These are phyloP conservation scores for Phialocephala subalpina DNA, from an alignment of 2,329 filamentous ascomycete genomes.

Conservation along the genomic window DNA sequence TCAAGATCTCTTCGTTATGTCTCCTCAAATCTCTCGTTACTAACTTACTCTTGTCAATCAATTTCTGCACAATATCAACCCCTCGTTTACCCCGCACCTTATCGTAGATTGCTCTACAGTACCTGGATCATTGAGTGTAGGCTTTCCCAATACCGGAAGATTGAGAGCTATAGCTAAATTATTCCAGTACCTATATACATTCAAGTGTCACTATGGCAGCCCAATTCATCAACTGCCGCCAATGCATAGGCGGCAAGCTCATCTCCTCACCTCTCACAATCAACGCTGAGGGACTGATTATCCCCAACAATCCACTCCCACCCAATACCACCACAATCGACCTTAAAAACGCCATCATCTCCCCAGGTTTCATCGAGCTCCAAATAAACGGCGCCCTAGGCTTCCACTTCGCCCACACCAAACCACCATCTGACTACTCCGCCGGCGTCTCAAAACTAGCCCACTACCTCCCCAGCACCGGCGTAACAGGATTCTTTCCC, in stretches of 20 bases:
- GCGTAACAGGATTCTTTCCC: constrained; percentile 61
- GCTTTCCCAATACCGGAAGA: too few species aligned
- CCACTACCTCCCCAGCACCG: constrained; percentile 56
- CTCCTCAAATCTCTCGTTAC: background rate
- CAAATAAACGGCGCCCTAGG: constrained; percentile 58
- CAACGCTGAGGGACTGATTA: constrained; percentile 35
- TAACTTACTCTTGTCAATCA: background rate
- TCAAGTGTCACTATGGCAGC: constrained; percentile 13
- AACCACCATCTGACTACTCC: constrained; percentile 48
- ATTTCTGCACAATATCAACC: background rate
- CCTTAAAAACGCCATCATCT: constrained; percentile 56
- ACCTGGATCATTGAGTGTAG: background rate
- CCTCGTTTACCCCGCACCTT: background rate
- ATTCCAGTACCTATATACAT: background rate
- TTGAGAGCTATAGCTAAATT: too few species aligned
- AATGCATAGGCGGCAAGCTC: constrained; percentile 36
- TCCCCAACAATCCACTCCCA: constrained; percentile 35
- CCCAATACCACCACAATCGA: constrained; percentile 44
- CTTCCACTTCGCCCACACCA: constrained; percentile 61
- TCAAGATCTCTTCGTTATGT: background rate
- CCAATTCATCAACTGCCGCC: constrained; percentile 39
- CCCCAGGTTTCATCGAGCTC: constrained; percentile 62
- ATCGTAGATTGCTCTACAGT: background rate
- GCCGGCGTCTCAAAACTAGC: constrained; percentile 55
- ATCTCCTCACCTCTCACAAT: constrained; percentile 35